A percentile compares a stretch with the other conserved stretches of the same genome.
These are phyloP conservation scores for Wallacemonas sp. DNA, from an alignment of 208 protist species.

Conservation along the genomic window DNA sequence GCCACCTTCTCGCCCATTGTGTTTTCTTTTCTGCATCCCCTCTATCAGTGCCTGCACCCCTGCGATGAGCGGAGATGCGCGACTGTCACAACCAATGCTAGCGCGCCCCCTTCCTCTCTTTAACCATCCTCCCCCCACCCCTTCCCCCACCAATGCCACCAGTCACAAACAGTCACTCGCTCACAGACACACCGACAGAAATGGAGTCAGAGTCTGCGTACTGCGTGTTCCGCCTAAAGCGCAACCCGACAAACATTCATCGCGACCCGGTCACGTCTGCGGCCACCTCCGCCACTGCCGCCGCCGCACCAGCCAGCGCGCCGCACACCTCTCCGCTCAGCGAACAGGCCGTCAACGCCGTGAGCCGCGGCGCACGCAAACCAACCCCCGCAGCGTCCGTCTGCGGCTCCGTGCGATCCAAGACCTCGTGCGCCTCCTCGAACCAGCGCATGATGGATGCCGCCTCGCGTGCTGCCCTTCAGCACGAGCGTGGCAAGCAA, in stretches of 20 bases:
- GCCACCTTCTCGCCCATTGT: too few species aligned
- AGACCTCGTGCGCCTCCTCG: not conserved
- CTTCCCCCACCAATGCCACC: too few species aligned
- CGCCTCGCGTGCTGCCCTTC: constrained; percentile 19
- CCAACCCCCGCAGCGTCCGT: not conserved
- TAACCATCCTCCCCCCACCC: too few species aligned
- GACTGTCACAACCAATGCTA: too few species aligned
- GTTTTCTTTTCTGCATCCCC: too few species aligned
- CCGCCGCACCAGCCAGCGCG: too few species aligned
- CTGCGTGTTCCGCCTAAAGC: constrained; percentile 29
- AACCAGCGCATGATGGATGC: not conserved
- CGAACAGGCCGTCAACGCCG: not conserved
- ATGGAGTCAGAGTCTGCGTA: not conserved
- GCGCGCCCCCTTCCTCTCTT: too few species aligned
- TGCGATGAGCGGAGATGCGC: too few species aligned
- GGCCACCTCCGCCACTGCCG: not conserved
- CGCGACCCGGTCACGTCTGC: not conserved
- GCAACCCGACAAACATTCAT: constrained; percentile 28
- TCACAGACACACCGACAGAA: not conserved
- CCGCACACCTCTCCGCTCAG: not conserved
- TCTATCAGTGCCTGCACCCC: too few species aligned
- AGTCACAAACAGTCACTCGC: too few species aligned
- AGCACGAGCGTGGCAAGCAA: constrained; percentile 15
- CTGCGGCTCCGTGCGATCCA: not conserved
- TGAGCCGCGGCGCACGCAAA: not conserved